Base-by-base conservation (phyloP, 1,284 basidiomycete species). In the Puccinia polysora region DNA sequence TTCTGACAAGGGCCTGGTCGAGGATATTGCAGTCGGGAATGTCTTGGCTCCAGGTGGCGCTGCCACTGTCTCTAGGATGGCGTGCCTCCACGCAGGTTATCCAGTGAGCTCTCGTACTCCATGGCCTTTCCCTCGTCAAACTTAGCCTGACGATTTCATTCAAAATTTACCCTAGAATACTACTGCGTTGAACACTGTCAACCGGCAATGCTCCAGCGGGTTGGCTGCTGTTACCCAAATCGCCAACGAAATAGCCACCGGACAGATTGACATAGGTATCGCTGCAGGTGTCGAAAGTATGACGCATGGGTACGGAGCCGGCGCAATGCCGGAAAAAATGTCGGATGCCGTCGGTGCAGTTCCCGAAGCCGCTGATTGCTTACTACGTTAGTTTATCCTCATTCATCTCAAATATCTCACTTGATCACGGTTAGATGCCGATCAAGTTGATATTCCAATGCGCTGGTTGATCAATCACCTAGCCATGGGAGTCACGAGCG, bases 41-140 rank as follows among this genome's bases (percentile, higher is more conserved):
- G 80, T 81, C n/a, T 74, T 81, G 25, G 79, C 79, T 78, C 80
- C 80, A 75, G 75, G 80, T 15, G 80, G 80, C n/a, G 80, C 80
- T 7, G 79, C 80, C 40, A 81, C 80, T 63, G 77, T 75, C 38
- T 80, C 79, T 38, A 74, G 80, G 28, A 75, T 81, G 72, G 80
- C 80, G 4, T 76, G 79, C 6, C 74, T 81, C n/a, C 79, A 81
- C 62, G 80, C 80, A 55, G 80, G 80, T 75, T 77, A 34, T n/a
- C n/a, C n/a, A 38, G 74, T 58, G 23, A 18, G 25, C 14, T 30
- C 14, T n/a, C 3, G 72, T 73, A 65, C 73, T 74, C 73, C 62
- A 74, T 63, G 73, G 72, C 23, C 69, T 71, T 0, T 75, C 75
- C 4, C 76, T 75, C 73, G n/a, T 25, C 43, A 30, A 47, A 53